These are phyloP conservation scores for Quillaja saponaria DNA, from an alignment of 306 rosid species.

Conservation along the genomic window DNA sequence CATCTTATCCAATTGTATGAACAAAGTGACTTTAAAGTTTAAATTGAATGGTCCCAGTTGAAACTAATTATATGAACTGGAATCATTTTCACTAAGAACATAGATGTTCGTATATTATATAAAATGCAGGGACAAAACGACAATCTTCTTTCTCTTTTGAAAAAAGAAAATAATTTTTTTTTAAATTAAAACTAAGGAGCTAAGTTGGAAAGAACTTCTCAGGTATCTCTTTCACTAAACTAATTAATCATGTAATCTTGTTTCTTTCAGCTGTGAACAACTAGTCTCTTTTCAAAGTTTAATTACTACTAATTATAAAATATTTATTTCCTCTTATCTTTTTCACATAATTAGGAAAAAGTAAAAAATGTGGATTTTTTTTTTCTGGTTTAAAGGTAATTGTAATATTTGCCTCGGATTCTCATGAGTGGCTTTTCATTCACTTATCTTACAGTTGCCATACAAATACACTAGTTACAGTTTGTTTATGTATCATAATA, in stretches of 20 bases:
- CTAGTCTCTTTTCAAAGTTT: slow-evolving; percentile 15
- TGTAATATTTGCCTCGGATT: slow-evolving; percentile 32
- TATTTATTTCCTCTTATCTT: neutral
- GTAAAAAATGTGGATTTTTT: slow-evolving; percentile 7
- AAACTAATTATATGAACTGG: no score
- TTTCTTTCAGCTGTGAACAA: slow-evolving; percentile 29
- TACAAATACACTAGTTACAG: slow-evolving; percentile 3
- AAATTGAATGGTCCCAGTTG: no score
- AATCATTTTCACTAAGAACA: no score
- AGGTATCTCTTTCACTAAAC: slow-evolving; percentile 12
- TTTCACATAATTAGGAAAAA: slow-evolving; percentile 15
- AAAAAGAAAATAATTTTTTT: no score
- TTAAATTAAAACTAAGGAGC: no score
- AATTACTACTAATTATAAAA: slow-evolving; percentile 11
- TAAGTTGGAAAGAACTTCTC: no score
- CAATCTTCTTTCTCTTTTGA: no score
- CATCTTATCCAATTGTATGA: no score
- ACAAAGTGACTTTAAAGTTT: no score
- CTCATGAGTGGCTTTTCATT: slow-evolving; percentile 18
- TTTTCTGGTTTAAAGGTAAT: slow-evolving; percentile 31
- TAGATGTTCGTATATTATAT: no score
- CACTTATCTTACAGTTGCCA: slow-evolving; percentile 11
- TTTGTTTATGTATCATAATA: no score
- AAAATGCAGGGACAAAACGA: no score
- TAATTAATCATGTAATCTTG: neutral